Evolutionary conservation across 202 grass and related monocot species (phyloP), one percentile per base, ranked within the genome.

Genomic region (Eragrostis tef): DNA sequence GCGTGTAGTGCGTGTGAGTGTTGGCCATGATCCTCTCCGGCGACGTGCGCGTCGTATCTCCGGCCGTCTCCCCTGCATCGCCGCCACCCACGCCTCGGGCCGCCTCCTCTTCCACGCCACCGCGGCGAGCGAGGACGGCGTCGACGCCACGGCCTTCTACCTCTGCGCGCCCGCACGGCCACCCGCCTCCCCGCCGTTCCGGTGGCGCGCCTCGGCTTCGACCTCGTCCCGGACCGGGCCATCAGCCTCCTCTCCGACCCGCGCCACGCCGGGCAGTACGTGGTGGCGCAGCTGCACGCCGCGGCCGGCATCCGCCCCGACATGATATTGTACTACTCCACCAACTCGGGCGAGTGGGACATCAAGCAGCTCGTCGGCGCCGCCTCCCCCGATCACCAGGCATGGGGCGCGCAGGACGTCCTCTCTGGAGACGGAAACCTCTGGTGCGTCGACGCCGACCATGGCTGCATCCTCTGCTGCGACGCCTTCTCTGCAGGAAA

Each of bases 391-490:
- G 6, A 29, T 12, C 71, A 67, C 48, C 0, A 24, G 6, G 13
- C 9, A 2, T 31, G 29, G 29, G 29, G 29, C 29, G 29, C 29
- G 29, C 29, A 31, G 29, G 29, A 31, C 29, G 3, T 31, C 29
- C 3, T 31, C 29, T 31, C 29, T 3, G 29, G 3, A 3, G 29
- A 6, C 77, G 69, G 84, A 5, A 46, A 34, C 19, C 84, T 86
- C 49, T 86, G 77, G 68, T 86, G 76, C 59, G 47, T 66, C 24
- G 29, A 79, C 19, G 24, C 66, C 59, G 13, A 48, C 3, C 66
- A 67, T 59, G 68, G 84, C 24, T 39, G 34, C 34, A 13, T 86
- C 8, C 60, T 86, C 68, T 2, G 29, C 49, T 80, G 77, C 67
- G 36, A 86, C n/a, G 77, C 84, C 25, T 80, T 39, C 5, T 39